phyloP scores from a whole-genome alignment of 1,284 basidiomycete genomes.

The Sporisorium iseilematis-ciliati region DNA sequence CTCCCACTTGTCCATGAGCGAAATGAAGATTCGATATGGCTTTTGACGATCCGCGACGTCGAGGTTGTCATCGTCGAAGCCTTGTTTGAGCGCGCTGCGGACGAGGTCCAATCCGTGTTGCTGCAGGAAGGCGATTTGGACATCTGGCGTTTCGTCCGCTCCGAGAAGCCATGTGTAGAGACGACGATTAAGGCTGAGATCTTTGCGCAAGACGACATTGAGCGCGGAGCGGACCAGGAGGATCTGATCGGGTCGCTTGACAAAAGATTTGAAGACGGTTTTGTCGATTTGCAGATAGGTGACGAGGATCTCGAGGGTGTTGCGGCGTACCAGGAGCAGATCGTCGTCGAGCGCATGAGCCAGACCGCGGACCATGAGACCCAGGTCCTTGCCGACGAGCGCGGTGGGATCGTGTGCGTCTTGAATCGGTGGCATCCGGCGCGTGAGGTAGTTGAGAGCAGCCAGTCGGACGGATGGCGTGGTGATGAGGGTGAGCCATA shows the following conservation, averaged over 20 bases:
- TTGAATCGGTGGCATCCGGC: slow-evolving; percentile 76
- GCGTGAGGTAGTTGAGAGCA: slow-evolving; percentile 85
- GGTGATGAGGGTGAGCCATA: slow-evolving; percentile 93
- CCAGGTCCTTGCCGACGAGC: slow-evolving; percentile 79
- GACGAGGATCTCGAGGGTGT: slow-evolving; percentile 63
- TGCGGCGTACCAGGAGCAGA: slow-evolving; percentile 74
- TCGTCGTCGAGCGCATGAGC: slow-evolving; percentile 85
- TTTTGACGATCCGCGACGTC: slow-evolving; percentile 80
- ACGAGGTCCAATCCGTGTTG: slow-evolving; percentile 50
- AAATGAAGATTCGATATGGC: slow-evolving; percentile 95
- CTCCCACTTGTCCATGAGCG: slow-evolving; percentile 95
- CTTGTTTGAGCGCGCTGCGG: slow-evolving; percentile 46
- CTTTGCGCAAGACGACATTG: slow-evolving; percentile 78
- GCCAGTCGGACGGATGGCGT: slow-evolving; percentile 87
- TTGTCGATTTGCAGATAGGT: slow-evolving; percentile 55
- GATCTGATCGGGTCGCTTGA: slow-evolving; percentile 48
- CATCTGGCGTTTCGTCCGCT: slow-evolving; percentile 78
- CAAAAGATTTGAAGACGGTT: slow-evolving; percentile 31
- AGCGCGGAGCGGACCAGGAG: slow-evolving; percentile 60
- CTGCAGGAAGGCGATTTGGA: slow-evolving; percentile 52
- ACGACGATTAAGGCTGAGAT: slow-evolving; percentile 90
- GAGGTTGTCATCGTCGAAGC: slow-evolving; percentile 23
- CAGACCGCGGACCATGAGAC: slow-evolving; percentile 91
- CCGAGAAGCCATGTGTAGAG: slow-evolving; percentile 92
- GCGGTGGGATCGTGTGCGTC: slow-evolving; percentile 32